phyloP scores from a whole-genome alignment of 306 rosid genomes.

The Fagus crenata region DNA sequence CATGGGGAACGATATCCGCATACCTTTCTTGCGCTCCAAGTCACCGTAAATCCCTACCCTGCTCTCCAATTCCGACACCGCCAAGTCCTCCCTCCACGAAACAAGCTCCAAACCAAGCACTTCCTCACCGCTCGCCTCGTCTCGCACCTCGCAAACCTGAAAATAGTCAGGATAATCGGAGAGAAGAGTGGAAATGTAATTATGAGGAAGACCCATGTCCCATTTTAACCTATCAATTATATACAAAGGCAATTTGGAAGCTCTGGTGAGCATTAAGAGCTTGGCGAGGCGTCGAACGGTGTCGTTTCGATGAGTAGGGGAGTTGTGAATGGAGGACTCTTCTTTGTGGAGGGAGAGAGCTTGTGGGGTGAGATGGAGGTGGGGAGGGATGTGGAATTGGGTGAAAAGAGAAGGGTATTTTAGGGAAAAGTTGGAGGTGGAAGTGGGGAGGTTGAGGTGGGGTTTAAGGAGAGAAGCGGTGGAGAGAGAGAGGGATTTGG shows the following conservation, averaged over 20 bases:
- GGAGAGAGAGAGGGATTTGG: conserved; percentile 54
- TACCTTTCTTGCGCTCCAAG: conserved; percentile 32
- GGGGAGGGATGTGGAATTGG: conserved; percentile 52
- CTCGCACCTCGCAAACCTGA: conserved; percentile 54
- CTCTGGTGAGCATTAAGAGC: conserved; percentile 74
- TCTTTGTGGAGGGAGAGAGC: conserved; percentile 59
- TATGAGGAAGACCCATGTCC: conserved; percentile 84
- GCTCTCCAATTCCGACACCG: conserved; percentile 69
- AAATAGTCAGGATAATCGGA: conserved; percentile 76
- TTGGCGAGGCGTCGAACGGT: conserved; percentile 57
- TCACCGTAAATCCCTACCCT: conserved; percentile 33
- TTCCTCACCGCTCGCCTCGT: conserved; percentile 47
- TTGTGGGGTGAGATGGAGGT: conserved; percentile 56
- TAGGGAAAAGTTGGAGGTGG: conserved; percentile 51
- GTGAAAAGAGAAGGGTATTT: conserved; percentile 52
- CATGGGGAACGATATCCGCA: conserved; percentile 57
- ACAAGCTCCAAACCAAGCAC: conserved; percentile 75
- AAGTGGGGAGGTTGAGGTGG: conserved; percentile 49
- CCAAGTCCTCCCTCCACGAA: conserved; percentile 64
- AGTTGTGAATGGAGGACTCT: conserved; percentile 53
- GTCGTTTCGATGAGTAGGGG: conserved; percentile 41
- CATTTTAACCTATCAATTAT: conserved; percentile 69
- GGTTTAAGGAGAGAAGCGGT: conserved; percentile 56
- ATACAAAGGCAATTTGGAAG: conserved; percentile 56
- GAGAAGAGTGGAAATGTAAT: conserved; percentile 54